A percentile compares a stretch with the other conserved stretches of the same genome.
phyloP scores from a whole-genome alignment of 306 rosid genomes.

The cucumber (Cucumis sativus) region DNA sequence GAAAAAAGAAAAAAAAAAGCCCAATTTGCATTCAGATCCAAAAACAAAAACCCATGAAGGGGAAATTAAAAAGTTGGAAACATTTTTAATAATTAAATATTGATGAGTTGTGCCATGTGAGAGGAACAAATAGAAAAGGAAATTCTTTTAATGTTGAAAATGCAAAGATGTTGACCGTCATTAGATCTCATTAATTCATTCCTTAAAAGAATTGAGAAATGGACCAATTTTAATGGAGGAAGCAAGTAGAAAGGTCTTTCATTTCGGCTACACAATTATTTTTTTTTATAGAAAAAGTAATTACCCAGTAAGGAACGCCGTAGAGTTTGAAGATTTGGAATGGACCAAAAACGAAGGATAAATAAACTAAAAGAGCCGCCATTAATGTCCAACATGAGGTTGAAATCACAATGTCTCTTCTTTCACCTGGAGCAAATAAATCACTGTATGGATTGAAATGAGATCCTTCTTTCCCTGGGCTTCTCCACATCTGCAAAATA shows the following conservation, averaged over 20 bases:
- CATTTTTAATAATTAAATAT: background rate
- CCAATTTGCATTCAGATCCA: background rate
- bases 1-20: too few relatives aligned
- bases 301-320: conserved; percentile 76
- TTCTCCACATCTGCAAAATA: conserved; percentile 58
- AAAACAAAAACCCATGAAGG: background rate
- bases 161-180: background rate
- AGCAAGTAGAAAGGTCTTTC: background rate
- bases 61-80: background rate
- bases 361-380: conserved; percentile 35
- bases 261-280: background rate
- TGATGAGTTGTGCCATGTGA: background rate
- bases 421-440: conserved; percentile 50
- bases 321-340: conserved; percentile 42
- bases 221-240: background rate
- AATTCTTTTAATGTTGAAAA: background rate
- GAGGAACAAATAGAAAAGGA: background rate
- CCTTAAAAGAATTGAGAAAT: background rate
- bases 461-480: conserved; percentile 91
- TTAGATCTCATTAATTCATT: background rate
- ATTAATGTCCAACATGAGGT: conserved; percentile 59
- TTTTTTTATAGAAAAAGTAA: too few relatives aligned
- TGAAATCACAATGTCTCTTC: conserved; percentile 52
- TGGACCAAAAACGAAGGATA: conserved; percentile 41
- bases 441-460: conserved; percentile 77